phyloP scores from a whole-genome alignment of 2,329 filamentous ascomycete genomes.

The Rutstroemia sp. region DNA sequence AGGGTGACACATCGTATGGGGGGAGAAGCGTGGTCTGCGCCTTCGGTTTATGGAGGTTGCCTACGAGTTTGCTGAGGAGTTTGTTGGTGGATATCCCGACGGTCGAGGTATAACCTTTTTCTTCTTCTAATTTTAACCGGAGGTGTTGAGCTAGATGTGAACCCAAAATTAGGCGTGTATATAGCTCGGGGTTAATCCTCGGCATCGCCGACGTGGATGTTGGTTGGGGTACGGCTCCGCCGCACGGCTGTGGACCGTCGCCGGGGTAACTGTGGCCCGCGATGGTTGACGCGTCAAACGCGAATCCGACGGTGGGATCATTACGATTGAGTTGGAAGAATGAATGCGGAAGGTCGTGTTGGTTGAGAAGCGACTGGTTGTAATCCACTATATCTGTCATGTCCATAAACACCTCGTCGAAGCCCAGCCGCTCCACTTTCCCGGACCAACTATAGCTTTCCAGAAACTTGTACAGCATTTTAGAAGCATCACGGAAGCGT shows the following conservation, averaged over 20 bases:
- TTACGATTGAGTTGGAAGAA: constrained; percentile 71
- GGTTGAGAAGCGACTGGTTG: constrained; percentile 67
- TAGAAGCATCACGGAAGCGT: constrained; percentile 79
- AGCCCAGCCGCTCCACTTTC: constrained; percentile 73
- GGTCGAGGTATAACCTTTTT: constrained; percentile 79
- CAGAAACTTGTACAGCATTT: constrained; percentile 68
- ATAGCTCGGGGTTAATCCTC: constrained; percentile 15
- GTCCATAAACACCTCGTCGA: constrained; percentile 73
- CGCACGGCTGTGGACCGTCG: not conserved
- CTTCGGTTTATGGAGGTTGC: constrained; percentile 77
- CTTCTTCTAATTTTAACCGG: constrained; percentile 61
- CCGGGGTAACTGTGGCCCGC: constrained; percentile 44
- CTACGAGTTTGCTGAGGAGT: constrained; percentile 75
- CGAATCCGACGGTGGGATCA: constrained; percentile 75
- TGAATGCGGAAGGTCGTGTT: constrained; percentile 52
- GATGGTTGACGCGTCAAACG: constrained; percentile 63
- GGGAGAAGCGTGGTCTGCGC: constrained; percentile 79
- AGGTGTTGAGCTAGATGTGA: constrained; percentile 76
- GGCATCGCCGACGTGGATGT: constrained; percentile 1
- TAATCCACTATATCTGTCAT: constrained; percentile 81
- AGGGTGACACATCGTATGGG: constrained; percentile 37
- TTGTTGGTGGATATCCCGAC: constrained; percentile 87
- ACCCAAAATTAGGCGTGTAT: constrained; percentile 59
- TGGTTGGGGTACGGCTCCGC: not conserved
- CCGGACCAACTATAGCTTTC: constrained; percentile 68